Base-by-base conservation (phyloP, 2,329 filamentous ascomycete species). In the Talaromyces sp. region DNA sequence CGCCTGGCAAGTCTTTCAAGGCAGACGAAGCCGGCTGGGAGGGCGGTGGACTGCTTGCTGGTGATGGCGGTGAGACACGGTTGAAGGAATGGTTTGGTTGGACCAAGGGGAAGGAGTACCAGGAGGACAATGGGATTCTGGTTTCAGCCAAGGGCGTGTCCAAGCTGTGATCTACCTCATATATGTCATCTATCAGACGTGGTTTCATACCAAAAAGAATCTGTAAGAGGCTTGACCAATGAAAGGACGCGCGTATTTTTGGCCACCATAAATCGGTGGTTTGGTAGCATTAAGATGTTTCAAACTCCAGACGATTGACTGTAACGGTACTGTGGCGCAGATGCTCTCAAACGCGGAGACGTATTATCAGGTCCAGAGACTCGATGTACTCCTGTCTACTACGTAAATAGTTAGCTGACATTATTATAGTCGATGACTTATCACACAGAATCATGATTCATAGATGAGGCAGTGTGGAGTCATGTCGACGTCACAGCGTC, bases 1-100 rank as follows among this genome's bases (percentile, higher is more conserved):
- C 91, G 11, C 93, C 93, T 0, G 88, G 85, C 0, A 82, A 92
- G 15, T 80, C 83, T 39, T 80, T 81, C 59, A 76, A 77, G 5
- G 75, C 80, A 61, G 89, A 90, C 0, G 77, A 87, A 59, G 91
- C 90, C 0, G 90, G 90, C 0, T 97, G 94, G 82, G 77, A 71
- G 1, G 87, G 86, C 19, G 78, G 77, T 25, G 77, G 83, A 0
- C 75, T 97, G 63, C 75, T 75, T 3, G 86, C 91, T 1, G 91
- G 93, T 0, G 79, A 88, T 27, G 91, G 90, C 4, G 93, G 92
- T 0, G 89, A 92, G 74, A 85, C 87, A 61, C 84, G 85, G 3
- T 74, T 97, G 67, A 79, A 78, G 60, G 75, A 83, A 59, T 97
- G 94, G 94, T 81, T 90, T 69, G 91, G 92, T 0, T 96, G 92